These are phyloP conservation scores for Solanum sejunctum DNA, from an alignment of 257 asterid genomes.

Conservation along the genomic window DNA sequence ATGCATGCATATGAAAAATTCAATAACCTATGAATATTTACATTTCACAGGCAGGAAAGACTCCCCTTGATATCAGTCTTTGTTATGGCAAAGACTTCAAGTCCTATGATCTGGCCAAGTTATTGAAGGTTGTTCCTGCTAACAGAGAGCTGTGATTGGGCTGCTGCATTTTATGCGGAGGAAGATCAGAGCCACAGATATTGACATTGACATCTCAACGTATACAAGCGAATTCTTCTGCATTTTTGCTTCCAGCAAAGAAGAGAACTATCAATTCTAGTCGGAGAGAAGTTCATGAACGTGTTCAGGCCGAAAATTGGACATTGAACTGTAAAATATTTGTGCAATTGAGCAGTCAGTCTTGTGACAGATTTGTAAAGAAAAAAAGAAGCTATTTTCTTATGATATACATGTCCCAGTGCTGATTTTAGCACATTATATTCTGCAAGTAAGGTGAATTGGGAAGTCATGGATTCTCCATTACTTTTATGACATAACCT, in stretches of 20 bases:
- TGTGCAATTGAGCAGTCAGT: background rate
- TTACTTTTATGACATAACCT: too few relatives aligned
- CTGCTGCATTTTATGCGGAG: background rate
- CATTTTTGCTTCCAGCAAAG: background rate
- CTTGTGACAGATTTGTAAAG: background rate
- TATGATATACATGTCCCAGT: background rate
- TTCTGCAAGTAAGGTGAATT: background rate
- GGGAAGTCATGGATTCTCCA: background rate
- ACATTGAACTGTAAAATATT: background rate
- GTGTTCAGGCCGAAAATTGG: background rate
- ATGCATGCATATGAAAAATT: background rate
- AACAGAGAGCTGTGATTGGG: conserved; percentile 24
- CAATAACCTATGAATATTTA: background rate
- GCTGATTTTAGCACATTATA: background rate
- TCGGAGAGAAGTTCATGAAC: background rate
- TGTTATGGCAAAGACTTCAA: conserved; percentile 94
- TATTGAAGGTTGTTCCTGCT: conserved; percentile 68
- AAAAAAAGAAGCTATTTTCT: background rate
- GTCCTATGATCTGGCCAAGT: conserved; percentile 79
- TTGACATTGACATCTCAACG: background rate
- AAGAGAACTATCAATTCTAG: background rate
- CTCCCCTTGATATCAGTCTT: conserved; percentile 63
- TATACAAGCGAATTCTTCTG: background rate
- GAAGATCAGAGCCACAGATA: background rate
- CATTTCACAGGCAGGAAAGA: conserved; percentile 57